Conservation (phyloP, 1,284 basidiomycete species). For the Phellinidium pouzarii region DNA sequence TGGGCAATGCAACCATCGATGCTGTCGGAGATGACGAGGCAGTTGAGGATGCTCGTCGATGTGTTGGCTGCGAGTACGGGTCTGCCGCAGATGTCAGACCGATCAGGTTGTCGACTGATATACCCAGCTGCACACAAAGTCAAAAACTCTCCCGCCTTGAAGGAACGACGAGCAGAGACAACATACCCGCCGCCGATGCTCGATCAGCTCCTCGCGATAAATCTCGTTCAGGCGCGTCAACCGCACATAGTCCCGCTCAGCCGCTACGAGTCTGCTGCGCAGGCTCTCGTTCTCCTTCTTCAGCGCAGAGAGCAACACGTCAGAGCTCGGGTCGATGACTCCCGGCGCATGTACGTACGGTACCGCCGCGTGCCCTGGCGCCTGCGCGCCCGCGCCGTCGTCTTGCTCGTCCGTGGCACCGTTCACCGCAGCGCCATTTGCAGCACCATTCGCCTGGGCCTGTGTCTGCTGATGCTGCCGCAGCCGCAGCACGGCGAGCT, state of each 20-base stretch:
- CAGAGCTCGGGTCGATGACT: constrained; percentile 46
- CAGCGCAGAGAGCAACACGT: constrained; percentile 66
- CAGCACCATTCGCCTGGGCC: constrained; percentile 24
- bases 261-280: constrained; percentile 54
- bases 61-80: constrained; percentile 61
- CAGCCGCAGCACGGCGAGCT: constrained; percentile 57
- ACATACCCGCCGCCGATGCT: constrained; percentile 66
- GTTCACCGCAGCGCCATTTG: constrained; percentile 23
- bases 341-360: constrained; percentile 28
- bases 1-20: constrained; percentile 24
- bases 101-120: constrained; percentile 69
- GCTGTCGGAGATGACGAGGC: constrained; percentile 26
- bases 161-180: neutral
- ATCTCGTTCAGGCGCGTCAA: constrained; percentile 69
- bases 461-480: constrained; percentile 38
- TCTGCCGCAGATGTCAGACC: constrained; percentile 52
- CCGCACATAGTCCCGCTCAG: constrained; percentile 67
- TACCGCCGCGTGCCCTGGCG: constrained; percentile 21
- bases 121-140: constrained; percentile 46
- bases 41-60: constrained; percentile 43
- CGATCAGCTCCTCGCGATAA: constrained; percentile 74
- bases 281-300: constrained; percentile 70
- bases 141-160: neutral
- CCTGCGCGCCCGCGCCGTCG: constrained; percentile 8
- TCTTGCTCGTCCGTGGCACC: constrained; percentile 21